Evolutionary conservation across 2,329 filamentous ascomycete genomes (phyloP), one percentile per base, ranked within the genome.

Genomic region (Mycosphaerelloides madeirae): DNA sequence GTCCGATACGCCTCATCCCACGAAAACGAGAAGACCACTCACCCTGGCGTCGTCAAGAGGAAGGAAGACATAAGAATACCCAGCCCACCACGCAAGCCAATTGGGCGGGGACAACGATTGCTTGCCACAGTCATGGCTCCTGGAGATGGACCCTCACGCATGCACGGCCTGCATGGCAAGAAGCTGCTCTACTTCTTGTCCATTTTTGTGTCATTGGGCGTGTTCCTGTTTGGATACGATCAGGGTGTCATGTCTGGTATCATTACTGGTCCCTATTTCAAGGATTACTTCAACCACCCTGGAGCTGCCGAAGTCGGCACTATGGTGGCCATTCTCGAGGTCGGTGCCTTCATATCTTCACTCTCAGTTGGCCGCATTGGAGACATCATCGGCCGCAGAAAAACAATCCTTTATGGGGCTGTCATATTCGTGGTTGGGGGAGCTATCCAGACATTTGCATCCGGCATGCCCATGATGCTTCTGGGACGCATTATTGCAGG

Each of bases 281-380:
- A 84, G 66, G 81, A 90, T 64, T 95, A 95, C 67, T 97, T 98
- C 69, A 76, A 90, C 60, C 82, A 97, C 59, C 93, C 93, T 15
- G 84, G 87, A 18, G 80, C 80, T 58, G 87, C 89, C 36, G 81
- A 95, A 65, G 83, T 98, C 47, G 93, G 91, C 48, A 97, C 90
- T 20, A 97, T 97, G 84, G 93, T 98, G 46, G 91, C 93, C 55
- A 97, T 98, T 59, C 78, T 98, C 47, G 91, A 96, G 70, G 75
- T 97, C 41, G 93, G 93, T 48, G 93, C 93, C 29, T 85, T 98
- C 51, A 84, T 95, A 59, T 85, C 91, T 15, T 97, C 91, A 1
- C 70, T 98, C 9, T 67, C 84, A 22, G 88, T 97, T 29, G 93
- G 93, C 38, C 83, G 84, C 50, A 80, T 97, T 45, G 93, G 93